A percentile compares a stretch with the other conserved stretches of the same genome.
Conservation (phyloP, 768 basidiomycete species). For the Suillus placidus region DNA sequence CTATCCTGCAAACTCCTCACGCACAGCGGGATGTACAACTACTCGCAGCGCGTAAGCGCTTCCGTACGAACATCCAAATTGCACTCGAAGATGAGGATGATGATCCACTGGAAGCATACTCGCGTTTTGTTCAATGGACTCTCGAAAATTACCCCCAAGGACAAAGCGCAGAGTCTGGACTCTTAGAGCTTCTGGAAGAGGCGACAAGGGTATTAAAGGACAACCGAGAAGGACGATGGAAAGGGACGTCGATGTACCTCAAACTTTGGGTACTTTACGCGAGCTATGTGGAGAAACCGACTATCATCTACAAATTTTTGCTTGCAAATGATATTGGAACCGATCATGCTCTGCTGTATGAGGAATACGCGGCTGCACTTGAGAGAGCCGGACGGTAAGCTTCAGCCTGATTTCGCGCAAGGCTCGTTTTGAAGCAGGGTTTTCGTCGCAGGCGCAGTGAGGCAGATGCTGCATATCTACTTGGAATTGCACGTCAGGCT, state of each 20-base stretch:
- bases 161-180: slow-evolving; percentile 82
- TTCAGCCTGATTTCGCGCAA: slow-evolving; percentile 26
- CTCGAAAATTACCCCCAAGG: slow-evolving; percentile 95
- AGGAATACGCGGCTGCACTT: slow-evolving; percentile 85
- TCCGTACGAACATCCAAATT: slow-evolving; percentile 72
- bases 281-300: slow-evolving; percentile 86
- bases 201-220: slow-evolving; percentile 86
- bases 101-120: slow-evolving; percentile 85
- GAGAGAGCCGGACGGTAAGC: slow-evolving; percentile 82
- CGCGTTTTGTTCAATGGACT: slow-evolving; percentile 87
- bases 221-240: slow-evolving; percentile 73
- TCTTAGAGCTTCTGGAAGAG: slow-evolving; percentile 92
- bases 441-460: slow-evolving; percentile 66
- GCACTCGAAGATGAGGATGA: slow-evolving; percentile 77
- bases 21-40: slow-evolving; percentile 74
- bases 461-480: slow-evolving; percentile 86
- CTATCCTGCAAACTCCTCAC: slow-evolving; percentile 75
- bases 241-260: slow-evolving; percentile 81
- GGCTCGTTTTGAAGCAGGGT: slow-evolving; percentile 25
- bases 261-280: slow-evolving; percentile 96
- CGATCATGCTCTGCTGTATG: slow-evolving; percentile 78
- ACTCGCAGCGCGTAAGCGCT: slow-evolving; percentile 61
- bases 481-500: slow-evolving; percentile 86
- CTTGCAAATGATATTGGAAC: slow-evolving; percentile 92
- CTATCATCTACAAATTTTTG: slow-evolving; percentile 87